Evolutionary conservation across 371 early-diverging fungal species (phyloP), one percentile per base, ranked within the genome.

Genomic region (Zychaea mexicana): DNA sequence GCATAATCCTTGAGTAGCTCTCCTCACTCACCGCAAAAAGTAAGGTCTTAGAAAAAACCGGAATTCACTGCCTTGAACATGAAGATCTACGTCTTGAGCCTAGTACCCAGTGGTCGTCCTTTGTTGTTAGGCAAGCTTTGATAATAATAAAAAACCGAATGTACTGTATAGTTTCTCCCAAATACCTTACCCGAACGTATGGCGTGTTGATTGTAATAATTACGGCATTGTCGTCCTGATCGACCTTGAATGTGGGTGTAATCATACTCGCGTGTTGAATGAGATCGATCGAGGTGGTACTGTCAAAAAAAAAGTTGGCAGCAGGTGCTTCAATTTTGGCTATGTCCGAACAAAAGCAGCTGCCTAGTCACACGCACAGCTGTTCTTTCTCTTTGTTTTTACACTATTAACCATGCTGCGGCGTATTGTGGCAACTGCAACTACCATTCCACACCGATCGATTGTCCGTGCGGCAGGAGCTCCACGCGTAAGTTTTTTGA

Each of bases 41-140:
- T 95, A 95, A 0, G 94, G 96, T 57, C 85, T 77, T 42, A 90
- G 68, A 61, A 87, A 88, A 64, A 94, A 93, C 61, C 89, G 86
- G 81, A 96, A 93, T 57, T 90, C 92, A 32, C 65, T 74, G 17
- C 84, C 91, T 28, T 92, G 86, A 36, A 92, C 85, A 70, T 83
- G 85, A 30, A 94, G 78, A 72, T 96, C 94, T 5, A 95, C 89
- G 17, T 94, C 90, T 69, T 92, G 90, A 15, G 92, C 86, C 95
- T 93, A 67, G 21, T 49, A 38, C 24, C 2, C 9, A 49, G n/a
- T 7, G 7, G 4, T 42, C 13, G 7, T 42, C 4, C 15, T 30
- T 13, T 31, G n/a, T n/a, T n/a, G n/a, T n/a, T 36, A 36, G 15
- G 38, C 38, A 36, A 9, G 0, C 6, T 49, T 24, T 12, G 22